A percentile compares a stretch with the other conserved stretches of the same genome.
phyloP scores from a whole-genome alignment of 331 rosid genomes.

The Phaseolus coccineus region DNA sequence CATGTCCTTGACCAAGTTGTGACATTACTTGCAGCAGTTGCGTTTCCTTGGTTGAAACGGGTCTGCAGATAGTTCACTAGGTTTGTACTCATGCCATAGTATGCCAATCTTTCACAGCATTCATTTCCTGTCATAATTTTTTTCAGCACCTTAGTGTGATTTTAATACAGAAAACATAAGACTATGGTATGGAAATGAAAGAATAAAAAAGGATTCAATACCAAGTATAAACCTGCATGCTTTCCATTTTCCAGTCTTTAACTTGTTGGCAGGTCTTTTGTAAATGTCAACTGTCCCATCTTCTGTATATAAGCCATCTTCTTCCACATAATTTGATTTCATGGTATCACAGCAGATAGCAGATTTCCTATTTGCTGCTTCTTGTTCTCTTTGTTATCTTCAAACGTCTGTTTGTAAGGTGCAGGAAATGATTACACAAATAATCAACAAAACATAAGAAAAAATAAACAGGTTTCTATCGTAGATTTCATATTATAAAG shows the following conservation, averaged over 20 bases:
- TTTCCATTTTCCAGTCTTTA: slow-evolving; percentile 76
- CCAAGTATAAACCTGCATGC: slow-evolving; percentile 85
- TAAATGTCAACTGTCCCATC: slow-evolving; percentile 73
- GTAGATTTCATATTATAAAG: not conserved
- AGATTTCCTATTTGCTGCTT: not conserved
- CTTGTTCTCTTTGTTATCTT: not conserved
- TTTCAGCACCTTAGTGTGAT: no score
- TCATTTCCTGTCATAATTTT: slow-evolving; percentile 58
- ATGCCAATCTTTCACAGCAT: slow-evolving; percentile 84
- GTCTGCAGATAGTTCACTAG: slow-evolving; percentile 74
- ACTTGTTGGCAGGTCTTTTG: slow-evolving; percentile 72
- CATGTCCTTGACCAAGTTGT: slow-evolving; percentile 72
- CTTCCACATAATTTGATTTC: slow-evolving; percentile 42
- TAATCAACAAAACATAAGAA: not conserved
- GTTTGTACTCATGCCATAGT: slow-evolving; percentile 81
- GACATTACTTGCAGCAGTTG: slow-evolving; percentile 60
- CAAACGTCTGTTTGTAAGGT: slow-evolving; percentile 28
- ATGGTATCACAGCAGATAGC: slow-evolving; percentile 20
- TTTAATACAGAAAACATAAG: no score
- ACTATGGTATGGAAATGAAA: not conserved
- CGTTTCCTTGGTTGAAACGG: slow-evolving; percentile 61
- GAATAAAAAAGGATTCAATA: slow-evolving; percentile 36
- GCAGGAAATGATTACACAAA: slow-evolving; percentile 12
- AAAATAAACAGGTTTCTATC: slow-evolving; percentile 1
- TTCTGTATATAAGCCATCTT: slow-evolving; percentile 47